Percentiles rank a stretch among this genome's conserved stretches.
These are phyloP conservation scores for Kwoniella heveanensis DNA, from an alignment of 768 basidiomycete species.

Conservation along the genomic window DNA sequence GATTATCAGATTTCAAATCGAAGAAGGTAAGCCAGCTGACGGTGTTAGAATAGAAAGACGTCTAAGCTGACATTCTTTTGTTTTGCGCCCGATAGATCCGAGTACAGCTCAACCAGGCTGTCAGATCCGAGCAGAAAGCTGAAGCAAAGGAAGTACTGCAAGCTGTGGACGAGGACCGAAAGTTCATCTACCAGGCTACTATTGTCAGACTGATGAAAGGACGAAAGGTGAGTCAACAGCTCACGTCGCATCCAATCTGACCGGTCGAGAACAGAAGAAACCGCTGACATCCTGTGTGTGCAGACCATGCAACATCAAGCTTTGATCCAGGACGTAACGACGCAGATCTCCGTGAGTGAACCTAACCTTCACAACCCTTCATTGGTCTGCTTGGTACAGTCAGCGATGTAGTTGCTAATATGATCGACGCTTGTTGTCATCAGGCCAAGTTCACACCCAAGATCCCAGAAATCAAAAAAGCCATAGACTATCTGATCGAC, in stretches of 20 bases:
- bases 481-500: slow-evolving; percentile 87
- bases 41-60: neutral
- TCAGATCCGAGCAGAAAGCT: slow-evolving; percentile 91
- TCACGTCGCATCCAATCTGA: too few species aligned
- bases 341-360: slow-evolving; percentile 33
- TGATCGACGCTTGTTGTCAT: neutral
- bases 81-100: slow-evolving; percentile 61
- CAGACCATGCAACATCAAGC: slow-evolving; percentile 56
- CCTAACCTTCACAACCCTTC: neutral
- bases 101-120: slow-evolving; percentile 84
- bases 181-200: slow-evolving; percentile 92
- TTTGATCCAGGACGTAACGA: slow-evolving; percentile 55
- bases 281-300: neutral
- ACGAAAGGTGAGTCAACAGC: slow-evolving; percentile 56
- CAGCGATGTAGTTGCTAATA: neutral
- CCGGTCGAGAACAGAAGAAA: too few species aligned
- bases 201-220: slow-evolving; percentile 69
- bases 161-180: slow-evolving; percentile 94
- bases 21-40: slow-evolving; percentile 64
- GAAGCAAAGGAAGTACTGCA: slow-evolving; percentile 87
- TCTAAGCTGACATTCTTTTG: neutral
- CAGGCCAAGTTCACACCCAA: slow-evolving; percentile 66
- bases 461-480: slow-evolving; percentile 96
- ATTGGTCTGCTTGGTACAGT: neutral
- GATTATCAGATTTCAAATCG: slow-evolving; percentile 72